Evolutionary conservation across 2,329 filamentous ascomycete species (phyloP), one percentile per base, ranked within the genome.

Genomic region (Teratosphaeria pseudoeucalypti): DNA sequence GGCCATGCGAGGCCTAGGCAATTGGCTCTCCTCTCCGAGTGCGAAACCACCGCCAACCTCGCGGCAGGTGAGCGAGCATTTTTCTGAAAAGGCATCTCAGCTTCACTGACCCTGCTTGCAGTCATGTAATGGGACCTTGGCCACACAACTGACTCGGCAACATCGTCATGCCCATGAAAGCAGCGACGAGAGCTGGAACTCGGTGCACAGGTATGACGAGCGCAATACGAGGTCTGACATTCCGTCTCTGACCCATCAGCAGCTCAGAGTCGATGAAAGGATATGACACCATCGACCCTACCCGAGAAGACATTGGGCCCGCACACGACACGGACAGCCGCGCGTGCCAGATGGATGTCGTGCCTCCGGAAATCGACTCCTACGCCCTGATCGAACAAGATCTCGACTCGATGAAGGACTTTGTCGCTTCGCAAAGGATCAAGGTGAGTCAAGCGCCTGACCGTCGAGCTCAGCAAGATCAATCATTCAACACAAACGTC

Each of bases 331-430:
- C 19, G 16, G 43, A 19, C 9, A n/a, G 43, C 43, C 16, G 16
- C 16, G 9, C 4, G 16, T n/a, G 16, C 9, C 43, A 26, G 19
- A 32, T 54, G 52, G 27, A 11, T n/a, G 34, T 14, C 43, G 43
- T 49, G 9, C 43, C n/a, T 2, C 43, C 37, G 11, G 11, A 49
- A n/a, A 57, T 60, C 6, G 61, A 65, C 34, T 52, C 54, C 6
- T 64, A 63, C 57, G 66, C 65, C 27, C 37, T 54, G 26, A 61
- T 68, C 54, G 62, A 66, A 43, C 62, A 63, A 12, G 66, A 66
- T 37, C 60, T 68, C 39, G 64, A 67, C 49, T 43, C 49, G 14
- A 56, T 68, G 59, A 67, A 65, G 37, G 57, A 58, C 12, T 61
- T 66, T 23, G 58, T 68, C 3, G 14, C 56, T 34, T 60, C 34